These are phyloP conservation scores for Drechmeria coniospora DNA, from an alignment of 2,329 filamentous ascomycete genomes.

Conservation along the genomic window DNA sequence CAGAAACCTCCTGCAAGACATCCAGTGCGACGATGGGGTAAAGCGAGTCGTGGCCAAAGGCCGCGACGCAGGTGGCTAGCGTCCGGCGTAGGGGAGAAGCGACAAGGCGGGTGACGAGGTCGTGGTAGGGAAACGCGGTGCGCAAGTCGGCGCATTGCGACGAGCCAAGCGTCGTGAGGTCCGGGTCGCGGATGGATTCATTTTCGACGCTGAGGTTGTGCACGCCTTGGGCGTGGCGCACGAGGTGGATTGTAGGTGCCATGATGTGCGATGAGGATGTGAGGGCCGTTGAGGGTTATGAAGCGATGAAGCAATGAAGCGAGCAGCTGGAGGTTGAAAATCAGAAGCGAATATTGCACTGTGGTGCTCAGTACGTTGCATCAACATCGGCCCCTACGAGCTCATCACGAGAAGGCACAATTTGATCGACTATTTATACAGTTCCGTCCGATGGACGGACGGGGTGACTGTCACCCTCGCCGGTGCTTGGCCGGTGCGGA, in stretches of 20 bases:
- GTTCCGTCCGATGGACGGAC: no score
- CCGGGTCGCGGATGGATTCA: constrained; percentile 60
- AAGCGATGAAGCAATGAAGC: no score
- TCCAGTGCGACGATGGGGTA: constrained; percentile 50
- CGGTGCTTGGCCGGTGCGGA: no score
- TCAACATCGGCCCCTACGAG: no score
- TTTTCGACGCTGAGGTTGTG: constrained; percentile 65
- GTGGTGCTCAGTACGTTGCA: no score
- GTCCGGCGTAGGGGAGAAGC: constrained; percentile 72
- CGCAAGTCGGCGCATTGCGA: constrained; percentile 55
- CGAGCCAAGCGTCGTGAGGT: constrained; percentile 60
- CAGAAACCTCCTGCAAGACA: constrained; percentile 63
- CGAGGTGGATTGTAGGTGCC: constrained; percentile 44
- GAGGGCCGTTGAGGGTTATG: no score
- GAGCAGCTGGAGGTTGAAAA: no score
- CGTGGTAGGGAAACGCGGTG: constrained; percentile 47
- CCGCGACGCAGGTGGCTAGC: constrained; percentile 58
- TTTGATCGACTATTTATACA: no score
- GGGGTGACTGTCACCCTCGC: no score
- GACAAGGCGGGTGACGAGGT: constrained; percentile 51
- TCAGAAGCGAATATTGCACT: no score
- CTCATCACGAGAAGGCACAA: no score
- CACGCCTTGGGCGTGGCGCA: constrained; percentile 63
- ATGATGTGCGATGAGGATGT: constrained; percentile 13
- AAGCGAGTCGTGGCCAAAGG: constrained; percentile 41